phyloP scores from a whole-genome alignment of 768 basidiomycete genomes.

The Suillus americanus region DNA sequence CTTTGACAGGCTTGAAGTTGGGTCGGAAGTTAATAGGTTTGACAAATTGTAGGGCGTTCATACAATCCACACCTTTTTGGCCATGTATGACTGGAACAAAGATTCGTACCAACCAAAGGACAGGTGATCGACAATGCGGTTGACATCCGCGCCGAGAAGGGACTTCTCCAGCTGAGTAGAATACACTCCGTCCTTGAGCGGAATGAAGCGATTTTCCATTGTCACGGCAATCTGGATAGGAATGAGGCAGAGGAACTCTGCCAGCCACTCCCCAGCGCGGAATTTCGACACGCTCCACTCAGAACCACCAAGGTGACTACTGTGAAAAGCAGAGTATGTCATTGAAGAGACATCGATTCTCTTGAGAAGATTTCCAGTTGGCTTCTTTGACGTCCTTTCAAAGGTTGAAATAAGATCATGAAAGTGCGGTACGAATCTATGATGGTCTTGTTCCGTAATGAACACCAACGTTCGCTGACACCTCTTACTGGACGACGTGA shows the following conservation, averaged over 20 bases:
- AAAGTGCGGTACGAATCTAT: constrained; percentile 43
- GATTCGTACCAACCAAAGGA: constrained; percentile 68
- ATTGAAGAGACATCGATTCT: constrained; percentile 35
- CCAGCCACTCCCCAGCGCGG: constrained; percentile 59
- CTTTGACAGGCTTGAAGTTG: constrained; percentile 51
- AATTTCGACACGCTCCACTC: constrained; percentile 38
- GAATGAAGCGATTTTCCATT: constrained; percentile 58
- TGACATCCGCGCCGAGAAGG: constrained; percentile 58
- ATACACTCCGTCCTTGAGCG: constrained; percentile 56
- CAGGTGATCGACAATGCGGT: constrained; percentile 51
- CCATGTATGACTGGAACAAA: constrained; percentile 62
- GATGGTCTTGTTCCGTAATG: constrained; percentile 38
- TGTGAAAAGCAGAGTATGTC: constrained; percentile 27
- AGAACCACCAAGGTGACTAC: constrained; percentile 12
- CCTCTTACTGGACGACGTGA: constrained; percentile 35
- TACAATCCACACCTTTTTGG: constrained; percentile 41
- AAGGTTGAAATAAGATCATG: constrained; percentile 43
- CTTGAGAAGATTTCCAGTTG: constrained; percentile 44
- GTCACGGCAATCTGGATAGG: constrained; percentile 65
- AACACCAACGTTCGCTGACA: constrained; percentile 40
- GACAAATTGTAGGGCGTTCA: background rate
- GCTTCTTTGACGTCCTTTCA: constrained; percentile 51
- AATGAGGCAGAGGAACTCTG: constrained; percentile 58
- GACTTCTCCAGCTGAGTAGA: constrained; percentile 50
- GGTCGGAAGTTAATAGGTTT: background rate